Percentiles rank a stretch among this genome's conserved stretches.
phyloP scores from a whole-genome alignment of 352 stramenopile species.

The Globisporangium perplexum region DNA sequence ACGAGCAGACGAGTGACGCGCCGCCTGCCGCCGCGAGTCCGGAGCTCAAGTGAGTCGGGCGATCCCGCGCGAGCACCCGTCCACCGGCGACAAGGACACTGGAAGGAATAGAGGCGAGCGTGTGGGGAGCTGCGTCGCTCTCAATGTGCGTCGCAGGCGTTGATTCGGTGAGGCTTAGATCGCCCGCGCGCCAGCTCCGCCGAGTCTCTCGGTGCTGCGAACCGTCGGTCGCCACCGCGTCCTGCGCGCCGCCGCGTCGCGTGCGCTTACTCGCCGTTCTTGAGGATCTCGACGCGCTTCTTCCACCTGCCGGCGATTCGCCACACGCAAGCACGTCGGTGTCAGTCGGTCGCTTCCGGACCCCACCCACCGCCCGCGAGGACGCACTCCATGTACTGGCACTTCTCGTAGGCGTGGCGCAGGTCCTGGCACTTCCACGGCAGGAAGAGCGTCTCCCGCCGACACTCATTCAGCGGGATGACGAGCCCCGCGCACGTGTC shows the following conservation, averaged over 20 bases:
- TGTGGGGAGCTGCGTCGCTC: neutral
- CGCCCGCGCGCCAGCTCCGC: neutral
- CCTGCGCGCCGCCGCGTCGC: neutral
- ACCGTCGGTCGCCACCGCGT: too few species aligned
- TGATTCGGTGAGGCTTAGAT: neutral
- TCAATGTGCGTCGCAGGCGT: neutral
- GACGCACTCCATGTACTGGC: conserved; percentile 92
- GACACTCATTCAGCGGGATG: conserved; percentile 94
- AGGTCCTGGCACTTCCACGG: conserved; percentile 96
- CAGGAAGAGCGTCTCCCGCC: conserved; percentile 91
- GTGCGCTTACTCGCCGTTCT: conserved; percentile 50
- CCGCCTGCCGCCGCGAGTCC: neutral
- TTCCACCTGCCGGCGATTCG: conserved; percentile 45
- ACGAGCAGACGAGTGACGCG: neutral
- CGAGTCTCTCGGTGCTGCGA: too few species aligned
- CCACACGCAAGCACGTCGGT: neutral
- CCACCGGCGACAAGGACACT: neutral
- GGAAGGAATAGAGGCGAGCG: neutral
- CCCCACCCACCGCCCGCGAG: neutral
- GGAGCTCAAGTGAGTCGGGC: neutral
- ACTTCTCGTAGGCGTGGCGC: conserved; percentile 98
- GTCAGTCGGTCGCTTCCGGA: conserved; percentile 1
- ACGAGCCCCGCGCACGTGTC: conserved; percentile 95
- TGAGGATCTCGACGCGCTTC: conserved; percentile 78
- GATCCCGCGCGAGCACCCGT: neutral